Evolutionary conservation across 1,284 basidiomycete species (phyloP).

Genomic region (Sporisorium reilianum): DNA sequence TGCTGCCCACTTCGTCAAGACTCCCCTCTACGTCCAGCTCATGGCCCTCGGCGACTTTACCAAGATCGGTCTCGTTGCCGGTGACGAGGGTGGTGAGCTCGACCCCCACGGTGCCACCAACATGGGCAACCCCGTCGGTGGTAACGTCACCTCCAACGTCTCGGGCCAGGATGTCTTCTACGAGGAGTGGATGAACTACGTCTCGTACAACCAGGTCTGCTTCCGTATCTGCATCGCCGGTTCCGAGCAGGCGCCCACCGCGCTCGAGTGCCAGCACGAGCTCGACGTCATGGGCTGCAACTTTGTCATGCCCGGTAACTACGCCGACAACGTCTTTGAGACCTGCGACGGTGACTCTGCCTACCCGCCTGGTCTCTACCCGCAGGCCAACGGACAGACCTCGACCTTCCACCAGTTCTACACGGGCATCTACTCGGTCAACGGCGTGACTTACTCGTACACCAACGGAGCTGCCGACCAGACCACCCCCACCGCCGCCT

Average conservation of each 20-base stretch:
- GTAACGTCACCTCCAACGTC: constrained; percentile 73
- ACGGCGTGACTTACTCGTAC: constrained; percentile 55
- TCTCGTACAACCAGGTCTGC: constrained; percentile 64
- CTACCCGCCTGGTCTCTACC: constrained; percentile 68
- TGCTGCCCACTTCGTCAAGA: constrained; percentile 68
- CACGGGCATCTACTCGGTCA: constrained; percentile 51
- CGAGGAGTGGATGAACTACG: constrained; percentile 73
- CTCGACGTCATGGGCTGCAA: constrained; percentile 69
- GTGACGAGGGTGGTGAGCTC: constrained; percentile 67
- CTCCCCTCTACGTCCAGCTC: constrained; percentile 71
- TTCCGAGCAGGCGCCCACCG: constrained; percentile 55
- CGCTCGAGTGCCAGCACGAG: constrained; percentile 65
- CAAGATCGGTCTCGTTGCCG: constrained; percentile 58
- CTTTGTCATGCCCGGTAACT: constrained; percentile 70
- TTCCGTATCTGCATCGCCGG: constrained; percentile 68
- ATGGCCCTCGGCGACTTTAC: constrained; percentile 70
- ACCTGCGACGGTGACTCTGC: constrained; percentile 68
- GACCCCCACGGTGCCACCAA: constrained; percentile 68
- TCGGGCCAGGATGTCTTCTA: constrained; percentile 72
- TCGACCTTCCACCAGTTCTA: constrained; percentile 67
- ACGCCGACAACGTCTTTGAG: constrained; percentile 61
- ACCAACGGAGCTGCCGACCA: constrained; percentile 63
- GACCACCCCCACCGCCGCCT: constrained; percentile 62
- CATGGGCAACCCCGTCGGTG: constrained; percentile 73
- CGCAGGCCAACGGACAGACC: constrained; percentile 55